Base-by-base conservation (phyloP, 345 rosid genomes). In the Salix purpurea region DNA sequence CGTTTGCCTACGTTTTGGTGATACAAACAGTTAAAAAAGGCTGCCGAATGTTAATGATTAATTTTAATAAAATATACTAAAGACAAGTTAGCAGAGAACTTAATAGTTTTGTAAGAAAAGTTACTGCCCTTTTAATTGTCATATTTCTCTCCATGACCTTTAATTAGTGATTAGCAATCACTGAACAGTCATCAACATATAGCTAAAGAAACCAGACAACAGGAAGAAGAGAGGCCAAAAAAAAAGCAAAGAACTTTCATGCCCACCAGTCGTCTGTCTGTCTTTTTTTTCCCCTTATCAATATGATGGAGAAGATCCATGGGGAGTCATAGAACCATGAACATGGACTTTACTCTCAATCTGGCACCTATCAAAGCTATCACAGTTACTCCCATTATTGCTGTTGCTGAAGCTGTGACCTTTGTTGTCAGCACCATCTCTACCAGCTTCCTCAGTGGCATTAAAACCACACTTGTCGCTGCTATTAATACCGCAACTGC, bases 301-400 rank as follows among this genome's bases (percentile, higher is more conserved):
- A 60, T 74, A 76, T 18, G 81, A 72, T 28, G 78, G 58, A 48
- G 80, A 79, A 36, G 76, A 78, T 12, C 61, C 81, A 39, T 80
- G 65, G 37, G 62, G 77, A 77, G 80, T 65, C 64, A n/a, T 15
- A 66, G 62, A 30, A 66, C 16, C 70, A 69, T 36, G 42, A 71
- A 75, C 79, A 60, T 58, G 72, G 58, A 74, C 73, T 56, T 71
- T 73, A 39, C 32, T 78, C 65, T 75, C 80, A 30, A 42, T 78
- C 60, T 30, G 73, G 62, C 9, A 69, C 24, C 60, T 60, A 14
- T 56, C 61, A 54, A 30, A 46, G 54, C 21, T 65, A 50, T 61
- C 81, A 67, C 28, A 48, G 30, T 28, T 40, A 30, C 15, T 67
- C 30, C 50, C 37, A 8, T 64, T 69, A 18, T 30, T 42, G 50